Evolutionary conservation across 2,329 filamentous ascomycete species (phyloP), one percentile per base, ranked within the genome.

Genomic region (Diaporthe destruens): DNA sequence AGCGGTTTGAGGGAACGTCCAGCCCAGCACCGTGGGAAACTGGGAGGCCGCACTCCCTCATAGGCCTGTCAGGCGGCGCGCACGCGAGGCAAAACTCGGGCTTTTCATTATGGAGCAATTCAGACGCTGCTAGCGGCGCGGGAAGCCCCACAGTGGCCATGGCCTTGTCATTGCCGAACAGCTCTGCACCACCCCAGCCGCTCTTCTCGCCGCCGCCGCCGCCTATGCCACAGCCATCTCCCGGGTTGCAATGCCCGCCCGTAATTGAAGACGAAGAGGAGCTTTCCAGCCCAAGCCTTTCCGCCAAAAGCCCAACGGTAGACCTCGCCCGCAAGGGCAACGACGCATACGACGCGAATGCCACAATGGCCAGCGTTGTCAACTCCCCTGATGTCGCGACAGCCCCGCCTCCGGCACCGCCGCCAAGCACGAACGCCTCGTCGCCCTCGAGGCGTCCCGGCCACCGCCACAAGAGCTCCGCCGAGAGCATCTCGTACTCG

Each of bases 401-500:
- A 18, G 47, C 68, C 14, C 18, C 55, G 47, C 55, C 68, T 18
- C 55, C 68, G 49, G 68, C 25, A 9, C 55, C 63, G 18, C 39
- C 56, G 5, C 49, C 65, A 25, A 53, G 39, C 18, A 67, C 67
- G 23, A 57, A 61, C 55, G 76, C 79, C 51, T 55, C 76, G 42
- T 65, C 69, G 25, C 61, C 72, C 61, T 39, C 75, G 63, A 79
- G 77, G 42, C 78, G 79, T 20, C 79, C 79, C 78, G 85, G 86
- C n/a, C 88, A 89, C 75, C 82, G 84, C 18, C 84, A 88, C 75
- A 87, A 85, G 75, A 83, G 87, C 65, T 92, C 89, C 57, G 85
- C 90, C 1, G 92, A 93, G 76, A 93, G 91, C 75, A 90, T 94
- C 44, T 91, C 91, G 8, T 94, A 94, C 79, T 85, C 87, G 2